Conservation (phyloP, 495 filamentous ascomycete species). For the Ramalina intermedia region DNA sequence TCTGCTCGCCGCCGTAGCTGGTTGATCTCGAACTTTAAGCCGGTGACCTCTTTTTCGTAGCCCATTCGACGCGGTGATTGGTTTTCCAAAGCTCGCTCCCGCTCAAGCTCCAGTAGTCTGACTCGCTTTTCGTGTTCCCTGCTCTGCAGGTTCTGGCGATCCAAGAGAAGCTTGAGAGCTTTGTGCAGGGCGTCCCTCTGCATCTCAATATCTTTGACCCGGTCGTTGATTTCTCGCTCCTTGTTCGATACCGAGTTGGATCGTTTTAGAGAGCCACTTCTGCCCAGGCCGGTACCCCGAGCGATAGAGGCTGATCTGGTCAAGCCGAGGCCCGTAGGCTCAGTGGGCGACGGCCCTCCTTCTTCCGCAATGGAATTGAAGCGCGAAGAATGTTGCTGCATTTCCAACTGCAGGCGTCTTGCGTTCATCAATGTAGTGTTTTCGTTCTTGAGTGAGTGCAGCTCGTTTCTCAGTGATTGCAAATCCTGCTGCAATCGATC, state of each 20-base stretch:
- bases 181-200: conserved; percentile 87
- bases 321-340: conserved; percentile 31
- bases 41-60: conserved; percentile 68
- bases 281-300: conserved; percentile 24
- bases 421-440: conserved; percentile 45
- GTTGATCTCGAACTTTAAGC: conserved; percentile 71
- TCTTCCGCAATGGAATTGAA: conserved; percentile 56
- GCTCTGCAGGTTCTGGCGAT: conserved; percentile 69
- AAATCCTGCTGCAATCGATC: conserved; percentile 71
- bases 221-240: conserved; percentile 56
- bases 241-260: conserved; percentile 50
- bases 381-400: conserved; percentile 33
- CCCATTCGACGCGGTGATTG: conserved; percentile 56
- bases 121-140: conserved; percentile 68
- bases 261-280: conserved; percentile 24
- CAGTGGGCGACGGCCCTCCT: conserved; percentile 17
- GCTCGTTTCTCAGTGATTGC: conserved; percentile 40
- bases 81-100: conserved; percentile 51
- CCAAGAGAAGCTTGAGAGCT: conserved; percentile 72
- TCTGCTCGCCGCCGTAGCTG: conserved; percentile 76
- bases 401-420: conserved; percentile 36
- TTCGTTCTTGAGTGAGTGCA: conserved; percentile 44
- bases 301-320: conserved; percentile 50
- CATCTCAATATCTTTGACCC: conserved; percentile 79
- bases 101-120: conserved; percentile 58